Evolutionary conservation across 2,329 filamentous ascomycete genomes (phyloP), one percentile per base, ranked within the genome.

Genomic region (Talaromyces piceae): DNA sequence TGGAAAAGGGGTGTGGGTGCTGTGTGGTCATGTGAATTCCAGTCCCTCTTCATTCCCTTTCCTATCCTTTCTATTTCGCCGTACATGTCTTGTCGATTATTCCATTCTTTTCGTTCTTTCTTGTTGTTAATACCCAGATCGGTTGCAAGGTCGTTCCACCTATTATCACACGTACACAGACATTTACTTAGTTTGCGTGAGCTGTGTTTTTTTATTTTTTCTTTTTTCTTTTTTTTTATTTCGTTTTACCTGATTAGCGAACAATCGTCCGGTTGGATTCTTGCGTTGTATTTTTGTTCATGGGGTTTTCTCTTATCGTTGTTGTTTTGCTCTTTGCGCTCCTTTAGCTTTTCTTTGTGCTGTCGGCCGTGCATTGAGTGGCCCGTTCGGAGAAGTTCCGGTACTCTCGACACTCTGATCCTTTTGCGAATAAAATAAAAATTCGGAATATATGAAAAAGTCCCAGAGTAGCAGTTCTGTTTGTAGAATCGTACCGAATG

Each of bases 1-100:
- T 81, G 59, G 76, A 81, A 60, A 79, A 76, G 56, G 78, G 81
- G 9, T 85, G 84, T 59, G 82, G 80, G 53, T 87, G 85, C 67
- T 90, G 86, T 68, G 74, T 88, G 55, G 78, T 91, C 58, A 89
- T 89, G 86, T 89, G 75, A 80, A 39, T 7, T 49, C 16, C 11
- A 22, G 6, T 44, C 30, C 20, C 30, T 18, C 25, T 27, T 11
- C 8, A 26, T 47, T 39, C 9, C 18, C 39, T 26, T 41, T 30
- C 39, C 22, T 47, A 20, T 39, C 27, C 16, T 50, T 26, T 9
- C 30, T 41, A 37, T 52, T 26, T n/a, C n/a, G n/a, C 16, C 9
- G 18, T 18, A 23, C 16, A 27, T 27, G 22, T 27, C 41, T 27
- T 44, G 22, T 20, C 25, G 22, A 27, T 18, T 26, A 16, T 18